A percentile compares a stretch with the other conserved stretches of the same genome.
Conservation (phyloP, 495 filamentous ascomycete species). For the Podospora comata region DNA sequence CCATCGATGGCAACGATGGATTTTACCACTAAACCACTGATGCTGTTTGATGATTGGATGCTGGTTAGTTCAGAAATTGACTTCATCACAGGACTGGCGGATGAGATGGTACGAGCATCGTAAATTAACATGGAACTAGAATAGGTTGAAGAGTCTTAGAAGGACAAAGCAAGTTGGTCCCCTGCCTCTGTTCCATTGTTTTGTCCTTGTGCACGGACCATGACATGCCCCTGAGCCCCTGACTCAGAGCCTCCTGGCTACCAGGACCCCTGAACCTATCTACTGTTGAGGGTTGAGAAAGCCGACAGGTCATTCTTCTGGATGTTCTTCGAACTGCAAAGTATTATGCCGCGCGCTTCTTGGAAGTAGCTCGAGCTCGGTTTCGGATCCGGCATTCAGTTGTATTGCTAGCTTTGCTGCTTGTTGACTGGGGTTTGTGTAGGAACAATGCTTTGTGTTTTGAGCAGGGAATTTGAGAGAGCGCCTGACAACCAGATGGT, state of each 20-base stretch:
- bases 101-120: too few species aligned
- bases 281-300: background rate
- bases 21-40: slow-evolving; percentile 47
- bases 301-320: background rate
- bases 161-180: background rate
- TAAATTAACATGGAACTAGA: too few species aligned
- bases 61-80: background rate
- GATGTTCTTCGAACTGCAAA: background rate
- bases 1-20: slow-evolving; percentile 54
- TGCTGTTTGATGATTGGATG: background rate
- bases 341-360: background rate
- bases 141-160: too few species aligned
- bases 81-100: background rate
- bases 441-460: too few species aligned
- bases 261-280: background rate
- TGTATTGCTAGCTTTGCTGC: background rate
- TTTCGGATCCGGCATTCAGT: background rate
- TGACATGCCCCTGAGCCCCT: background rate
- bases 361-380: background rate
- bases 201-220: background rate
- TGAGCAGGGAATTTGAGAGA: too few species aligned
- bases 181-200: background rate
- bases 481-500: too few species aligned
- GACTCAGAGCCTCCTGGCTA: background rate
- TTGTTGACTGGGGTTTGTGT: too few species aligned